Conservation (phyloP, 768 basidiomycete species). For the Clathrus columnatus region DNA sequence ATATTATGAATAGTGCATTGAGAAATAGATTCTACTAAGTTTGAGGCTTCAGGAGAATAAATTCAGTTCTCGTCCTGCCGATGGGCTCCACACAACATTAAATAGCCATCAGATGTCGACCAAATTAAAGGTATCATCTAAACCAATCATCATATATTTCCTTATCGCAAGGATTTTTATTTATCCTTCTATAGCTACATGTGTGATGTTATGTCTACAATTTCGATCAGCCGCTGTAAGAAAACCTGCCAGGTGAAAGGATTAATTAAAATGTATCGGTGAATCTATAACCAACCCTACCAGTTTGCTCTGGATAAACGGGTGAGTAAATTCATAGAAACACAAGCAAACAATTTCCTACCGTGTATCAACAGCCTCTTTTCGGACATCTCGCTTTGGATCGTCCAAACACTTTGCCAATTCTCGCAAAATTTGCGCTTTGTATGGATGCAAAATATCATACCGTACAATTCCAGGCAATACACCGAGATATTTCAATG, state of each 20-base stretch:
- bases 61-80: no score
- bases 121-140: no score
- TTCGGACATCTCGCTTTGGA: constrained; percentile 74
- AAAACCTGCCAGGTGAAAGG: neutral
- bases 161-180: no score
- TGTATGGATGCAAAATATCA: constrained; percentile 75
- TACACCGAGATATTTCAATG: constrained; percentile 63
- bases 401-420: constrained; percentile 78
- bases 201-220: no score
- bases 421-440: constrained; percentile 60
- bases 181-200: no score
- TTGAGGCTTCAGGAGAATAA: no score
- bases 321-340: neutral
- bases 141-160: no score
- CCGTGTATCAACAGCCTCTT: constrained; percentile 82
- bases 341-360: constrained; percentile 10
- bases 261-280: neutral
- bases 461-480: constrained; percentile 75
- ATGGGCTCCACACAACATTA: no score
- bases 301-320: neutral
- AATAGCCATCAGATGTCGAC: no score
- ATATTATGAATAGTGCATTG: no score
- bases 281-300: neutral
- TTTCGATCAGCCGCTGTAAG: neutral
- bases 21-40: no score